Evolutionary conservation across 805 yeast species (phyloP).

Genomic region (Metschnikowia picachoensis): DNA sequence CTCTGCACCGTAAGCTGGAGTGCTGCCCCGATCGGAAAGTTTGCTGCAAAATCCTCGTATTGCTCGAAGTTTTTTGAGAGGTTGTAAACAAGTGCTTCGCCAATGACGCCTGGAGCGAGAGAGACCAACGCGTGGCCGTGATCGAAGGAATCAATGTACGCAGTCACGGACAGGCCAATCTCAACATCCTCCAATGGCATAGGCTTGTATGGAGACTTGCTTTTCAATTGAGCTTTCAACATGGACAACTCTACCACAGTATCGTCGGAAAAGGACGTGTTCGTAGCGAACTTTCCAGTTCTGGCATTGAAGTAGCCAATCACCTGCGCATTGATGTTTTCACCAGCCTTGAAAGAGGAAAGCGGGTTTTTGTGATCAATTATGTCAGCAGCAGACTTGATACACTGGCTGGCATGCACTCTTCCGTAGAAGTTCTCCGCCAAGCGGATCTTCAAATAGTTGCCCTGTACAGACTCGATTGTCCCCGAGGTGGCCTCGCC

Average conservation of each 20-base stretch:
- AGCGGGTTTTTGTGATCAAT: conserved; percentile 57
- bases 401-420: conserved; percentile 70
- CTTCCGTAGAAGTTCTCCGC: conserved; percentile 81
- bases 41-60: conserved; percentile 47
- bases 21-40: conserved; percentile 71
- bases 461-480: conserved; percentile 60
- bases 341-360: conserved; percentile 53
- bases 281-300: conserved; percentile 61
- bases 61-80: conserved; percentile 51
- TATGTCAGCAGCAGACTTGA: conserved; percentile 51
- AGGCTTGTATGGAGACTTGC: conserved; percentile 14
- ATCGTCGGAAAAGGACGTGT: conserved; percentile 44
- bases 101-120: conserved; percentile 64
- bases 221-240: conserved; percentile 38
- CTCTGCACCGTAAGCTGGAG: conserved; percentile 52
- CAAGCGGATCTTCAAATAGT: conserved; percentile 69
- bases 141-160: conserved; percentile 62
- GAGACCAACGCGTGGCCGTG: conserved; percentile 65
- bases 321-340: conserved; percentile 56
- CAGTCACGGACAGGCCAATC: conserved; percentile 50
- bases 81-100: conserved; percentile 63
- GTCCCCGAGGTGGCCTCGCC: conserved; percentile 61
- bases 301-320: conserved; percentile 75
- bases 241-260: conserved; percentile 63
- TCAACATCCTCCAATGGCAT: conserved; percentile 26